Conservation (phyloP, 2,329 filamentous ascomycete genomes). For the Aspergillus pseudoviridinutans region DNA sequence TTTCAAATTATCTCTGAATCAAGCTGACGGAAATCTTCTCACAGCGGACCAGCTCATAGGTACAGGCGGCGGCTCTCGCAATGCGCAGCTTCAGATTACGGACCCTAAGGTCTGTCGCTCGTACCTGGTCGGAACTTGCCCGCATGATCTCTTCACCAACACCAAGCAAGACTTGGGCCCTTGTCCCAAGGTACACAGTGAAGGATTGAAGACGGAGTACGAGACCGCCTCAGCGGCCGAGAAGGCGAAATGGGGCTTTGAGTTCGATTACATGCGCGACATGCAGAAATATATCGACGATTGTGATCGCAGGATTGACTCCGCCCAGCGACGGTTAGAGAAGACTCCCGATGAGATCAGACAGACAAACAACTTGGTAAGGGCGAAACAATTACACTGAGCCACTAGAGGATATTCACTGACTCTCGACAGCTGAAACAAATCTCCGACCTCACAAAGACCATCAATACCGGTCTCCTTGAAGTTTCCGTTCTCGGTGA, state of each 20-base stretch:
- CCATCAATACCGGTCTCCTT: constrained; percentile 74
- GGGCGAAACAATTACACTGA: constrained; percentile 9
- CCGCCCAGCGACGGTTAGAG: constrained; percentile 82
- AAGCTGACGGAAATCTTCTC: constrained; percentile 25
- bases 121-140: constrained; percentile 88
- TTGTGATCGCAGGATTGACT: constrained; percentile 90
- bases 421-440: constrained; percentile 60
- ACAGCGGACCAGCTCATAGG: constrained; percentile 69
- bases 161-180: constrained; percentile 95
- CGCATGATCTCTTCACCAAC: constrained; percentile 98
- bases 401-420: background rate
- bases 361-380: constrained; percentile 80
- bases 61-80: constrained; percentile 66
- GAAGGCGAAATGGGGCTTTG: constrained; percentile 78
- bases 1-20: background rate
- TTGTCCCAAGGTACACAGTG: constrained; percentile 83
- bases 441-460: constrained; percentile 75
- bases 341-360: constrained; percentile 97
- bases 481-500: constrained; percentile 85
- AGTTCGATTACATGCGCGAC: constrained; percentile 94
- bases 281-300: constrained; percentile 96
- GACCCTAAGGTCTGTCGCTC: constrained; percentile 94
- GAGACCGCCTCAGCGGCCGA: constrained; percentile 67
- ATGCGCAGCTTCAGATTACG: constrained; percentile 78
- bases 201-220: constrained; percentile 85